Evolutionary conservation across 257 asterid species (phyloP).

Genomic region (Penstemon davidsonii): DNA sequence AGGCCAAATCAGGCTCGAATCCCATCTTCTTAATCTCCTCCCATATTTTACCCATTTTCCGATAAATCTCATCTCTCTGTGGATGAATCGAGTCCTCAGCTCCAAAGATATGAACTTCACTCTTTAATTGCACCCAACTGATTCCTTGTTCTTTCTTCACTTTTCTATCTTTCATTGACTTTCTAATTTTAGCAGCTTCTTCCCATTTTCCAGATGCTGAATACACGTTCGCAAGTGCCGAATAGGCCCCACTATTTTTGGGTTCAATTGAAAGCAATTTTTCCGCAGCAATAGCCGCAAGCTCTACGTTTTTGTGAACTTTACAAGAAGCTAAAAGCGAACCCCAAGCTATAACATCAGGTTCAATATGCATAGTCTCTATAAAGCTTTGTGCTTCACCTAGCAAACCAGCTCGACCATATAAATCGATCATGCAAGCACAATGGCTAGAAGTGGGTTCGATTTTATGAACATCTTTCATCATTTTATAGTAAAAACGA

Average conservation of each 20-base stretch:
- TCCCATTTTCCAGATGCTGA: conserved; percentile 82
- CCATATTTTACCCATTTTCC: conserved; percentile 58
- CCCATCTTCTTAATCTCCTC: conserved; percentile 80
- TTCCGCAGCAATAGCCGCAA: conserved; percentile 75
- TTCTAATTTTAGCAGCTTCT: conserved; percentile 76
- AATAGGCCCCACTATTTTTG: conserved; percentile 77
- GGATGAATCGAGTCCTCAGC: conserved; percentile 80
- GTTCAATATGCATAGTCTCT: conserved; percentile 61
- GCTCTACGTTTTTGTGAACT: conserved; percentile 63
- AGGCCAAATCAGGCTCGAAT: conserved; percentile 66
- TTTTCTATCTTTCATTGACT: conserved; percentile 74
- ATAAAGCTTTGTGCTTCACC: conserved; percentile 71
- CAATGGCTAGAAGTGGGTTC: conserved; percentile 71
- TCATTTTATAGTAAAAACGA: conserved; percentile 62
- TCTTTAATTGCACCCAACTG: conserved; percentile 81
- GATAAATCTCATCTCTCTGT: conserved; percentile 60
- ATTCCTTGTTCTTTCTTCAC: conserved; percentile 93
- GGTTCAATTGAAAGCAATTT: conserved; percentile 71
- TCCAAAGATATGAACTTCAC: conserved; percentile 68
- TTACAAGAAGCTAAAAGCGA: conserved; percentile 83
- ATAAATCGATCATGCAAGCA: conserved; percentile 83
- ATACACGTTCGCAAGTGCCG: conserved; percentile 80
- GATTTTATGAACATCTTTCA: conserved; percentile 64
- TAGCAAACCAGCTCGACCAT: conserved; percentile 86
- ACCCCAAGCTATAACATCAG: conserved; percentile 87